Base-by-base conservation (phyloP, 1,284 basidiomycete genomes). In the Athelia psychrophila region DNA sequence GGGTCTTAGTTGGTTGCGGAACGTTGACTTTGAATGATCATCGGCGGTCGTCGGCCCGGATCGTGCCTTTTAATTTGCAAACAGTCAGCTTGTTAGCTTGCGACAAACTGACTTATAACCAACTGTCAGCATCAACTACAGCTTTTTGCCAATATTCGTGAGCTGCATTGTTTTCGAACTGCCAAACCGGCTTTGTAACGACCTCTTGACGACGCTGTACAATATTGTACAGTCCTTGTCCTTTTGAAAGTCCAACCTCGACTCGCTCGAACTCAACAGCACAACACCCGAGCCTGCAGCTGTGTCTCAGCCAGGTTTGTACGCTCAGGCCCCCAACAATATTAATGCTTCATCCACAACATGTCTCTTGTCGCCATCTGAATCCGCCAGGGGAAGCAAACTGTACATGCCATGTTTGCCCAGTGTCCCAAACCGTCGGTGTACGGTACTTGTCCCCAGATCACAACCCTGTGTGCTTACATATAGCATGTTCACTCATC, bases 301-400 rank as follows among this genome's bases (percentile, higher is more conserved):
- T n/a, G 36, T 61, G 58, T 48, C 62, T 62, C 19, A 66, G 65
- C 55, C 51, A 50, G 63, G 66, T 32, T 66, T 62, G 50, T 67
- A 69, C 54, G 64, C 63, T 48, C 56, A 57, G 15, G 63, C 64
- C 15, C 54, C 59, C 10, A 62, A 60, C 52, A n/a, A n/a, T n/a
- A n/a, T n/a, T 53, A 65, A 65, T 58, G 68, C 79, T 15, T 72
- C 77, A n/a, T 85, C 84, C 2, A 76, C 80, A 12, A 68, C 79
- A 48, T 81, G 73, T 60, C 79, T 84, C 54, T 68, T 86, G 36
- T 66, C 73, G 1, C 69, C 75, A 23, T 62, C 70, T 33, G 58
- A n/a, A n/a, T n/a, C 33, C 57, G 63, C 27, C 56, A 58, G 50
- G 66, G 54, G 38, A 55, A 53, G 52, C 58, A 59, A 47, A 61